phyloP scores from a whole-genome alignment of 495 filamentous ascomycete genomes.

The Daldinia bambusicola region DNA sequence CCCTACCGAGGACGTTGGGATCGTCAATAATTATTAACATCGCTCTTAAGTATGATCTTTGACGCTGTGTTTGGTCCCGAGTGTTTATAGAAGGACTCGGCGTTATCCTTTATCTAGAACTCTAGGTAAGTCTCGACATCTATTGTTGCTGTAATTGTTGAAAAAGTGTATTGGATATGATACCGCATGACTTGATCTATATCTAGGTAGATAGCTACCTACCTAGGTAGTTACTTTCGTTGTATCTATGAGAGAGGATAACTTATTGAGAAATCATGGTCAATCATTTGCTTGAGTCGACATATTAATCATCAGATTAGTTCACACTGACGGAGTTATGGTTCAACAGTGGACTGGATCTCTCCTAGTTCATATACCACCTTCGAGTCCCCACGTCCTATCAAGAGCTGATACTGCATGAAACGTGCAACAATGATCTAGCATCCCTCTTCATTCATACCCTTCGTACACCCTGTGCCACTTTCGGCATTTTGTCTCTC shows the following conservation, averaged over 20 bases:
- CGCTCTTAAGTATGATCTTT: not conserved
- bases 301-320: not conserved
- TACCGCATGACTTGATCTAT: not conserved
- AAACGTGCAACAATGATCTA: slow-evolving; percentile 33
- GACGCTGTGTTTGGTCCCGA: not conserved
- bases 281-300: not conserved
- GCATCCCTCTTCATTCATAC: slow-evolving; percentile 22
- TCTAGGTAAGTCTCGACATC: not conserved
- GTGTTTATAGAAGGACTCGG: not conserved
- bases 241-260: not conserved
- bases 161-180: not conserved
- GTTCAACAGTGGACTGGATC: not conserved
- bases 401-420: slow-evolving; percentile 13
- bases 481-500: slow-evolving; percentile 28
- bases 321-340: not conserved
- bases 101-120: not conserved
- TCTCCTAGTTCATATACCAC: slow-evolving; percentile 8
- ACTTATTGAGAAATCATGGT: not conserved
- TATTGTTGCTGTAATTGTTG: not conserved
- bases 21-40: not conserved
- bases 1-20: not conserved
- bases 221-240: not conserved
- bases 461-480: slow-evolving; percentile 19
- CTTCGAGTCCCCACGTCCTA: slow-evolving; percentile 9
- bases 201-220: not conserved